Evolutionary conservation across 2,329 filamentous ascomycete species (phyloP).

Genomic region (Verticillium alfalfae): DNA sequence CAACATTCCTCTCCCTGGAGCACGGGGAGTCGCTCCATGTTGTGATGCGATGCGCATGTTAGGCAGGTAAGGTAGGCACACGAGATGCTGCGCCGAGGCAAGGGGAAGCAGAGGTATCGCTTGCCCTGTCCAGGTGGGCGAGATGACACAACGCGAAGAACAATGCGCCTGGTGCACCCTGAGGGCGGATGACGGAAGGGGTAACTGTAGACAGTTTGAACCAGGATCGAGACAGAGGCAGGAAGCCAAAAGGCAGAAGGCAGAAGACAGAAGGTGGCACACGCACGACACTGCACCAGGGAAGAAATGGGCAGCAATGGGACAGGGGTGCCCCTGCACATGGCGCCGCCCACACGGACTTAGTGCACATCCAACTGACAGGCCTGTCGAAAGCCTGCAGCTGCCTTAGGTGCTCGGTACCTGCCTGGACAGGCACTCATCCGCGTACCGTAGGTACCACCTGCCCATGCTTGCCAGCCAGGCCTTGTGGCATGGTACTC

Average conservation of each 20-base stretch:
- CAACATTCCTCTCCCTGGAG: not conserved
- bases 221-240: too few relatives aligned
- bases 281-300: not conserved
- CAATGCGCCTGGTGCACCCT: too few relatives aligned
- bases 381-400: not conserved
- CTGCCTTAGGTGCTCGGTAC: not conserved
- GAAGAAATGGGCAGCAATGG: not conserved
- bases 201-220: not conserved
- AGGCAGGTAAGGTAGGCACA: not conserved
- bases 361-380: not conserved
- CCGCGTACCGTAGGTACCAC: not conserved
- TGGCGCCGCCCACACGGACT: not conserved
- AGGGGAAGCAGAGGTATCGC: not conserved
- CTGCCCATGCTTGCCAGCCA: not conserved
- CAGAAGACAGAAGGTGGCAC: not conserved
- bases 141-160: too few relatives aligned
- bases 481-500: not conserved
- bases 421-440: too few relatives aligned
- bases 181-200: not conserved
- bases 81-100: not conserved
- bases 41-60: too few relatives aligned
- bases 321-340: not conserved
- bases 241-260: not conserved
- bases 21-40: too few relatives aligned
- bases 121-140: too few relatives aligned